A percentile compares a stretch with the other conserved stretches of the same genome.
phyloP scores from a whole-genome alignment of 1,139 yeast species.

The Kodamaea sp. region DNA sequence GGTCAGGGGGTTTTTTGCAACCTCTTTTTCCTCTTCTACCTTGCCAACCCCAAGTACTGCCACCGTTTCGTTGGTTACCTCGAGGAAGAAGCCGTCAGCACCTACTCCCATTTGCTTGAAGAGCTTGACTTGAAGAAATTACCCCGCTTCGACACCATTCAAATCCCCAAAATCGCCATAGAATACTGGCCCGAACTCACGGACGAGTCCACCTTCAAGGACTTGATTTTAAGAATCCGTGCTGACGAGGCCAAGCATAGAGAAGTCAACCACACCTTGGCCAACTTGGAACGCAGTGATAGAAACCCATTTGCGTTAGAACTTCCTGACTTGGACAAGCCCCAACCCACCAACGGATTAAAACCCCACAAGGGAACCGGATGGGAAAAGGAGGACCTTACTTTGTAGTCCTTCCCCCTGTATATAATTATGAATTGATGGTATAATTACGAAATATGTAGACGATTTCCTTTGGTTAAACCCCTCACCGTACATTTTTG shows the following conservation, averaged over 20 bases:
- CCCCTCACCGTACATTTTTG: too few species aligned
- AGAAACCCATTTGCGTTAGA: conserved; percentile 69
- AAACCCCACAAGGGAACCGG: conserved; percentile 50
- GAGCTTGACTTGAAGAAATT: conserved; percentile 55
- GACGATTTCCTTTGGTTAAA: too few species aligned
- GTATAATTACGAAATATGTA: too few species aligned
- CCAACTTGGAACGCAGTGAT: conserved; percentile 57
- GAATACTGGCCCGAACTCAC: conserved; percentile 62
- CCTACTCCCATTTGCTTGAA: conserved; percentile 62
- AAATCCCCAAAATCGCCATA: conserved; percentile 59
- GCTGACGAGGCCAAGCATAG: conserved; percentile 76
- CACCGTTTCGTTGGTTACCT: conserved; percentile 79
- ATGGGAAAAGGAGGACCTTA: conserved; percentile 62
- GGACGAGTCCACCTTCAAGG: conserved; percentile 54
- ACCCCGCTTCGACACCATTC: conserved; percentile 45
- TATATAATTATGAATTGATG: too few species aligned
- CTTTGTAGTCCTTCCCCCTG: conserved; percentile 10
- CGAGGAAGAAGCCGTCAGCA: conserved; percentile 77
- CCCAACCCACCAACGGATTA: conserved; percentile 60
- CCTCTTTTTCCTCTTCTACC: conserved; percentile 60
- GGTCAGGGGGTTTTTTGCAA: conserved; percentile 78
- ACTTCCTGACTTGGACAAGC: conserved; percentile 35
- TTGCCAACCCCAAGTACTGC: conserved; percentile 63
- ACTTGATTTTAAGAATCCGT: conserved; percentile 56
- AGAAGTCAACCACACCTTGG: conserved; percentile 76